A percentile compares a stretch with the other conserved stretches of the same genome.
phyloP scores from a whole-genome alignment of 495 filamentous ascomycete species.

The Neurospora sp. region DNA sequence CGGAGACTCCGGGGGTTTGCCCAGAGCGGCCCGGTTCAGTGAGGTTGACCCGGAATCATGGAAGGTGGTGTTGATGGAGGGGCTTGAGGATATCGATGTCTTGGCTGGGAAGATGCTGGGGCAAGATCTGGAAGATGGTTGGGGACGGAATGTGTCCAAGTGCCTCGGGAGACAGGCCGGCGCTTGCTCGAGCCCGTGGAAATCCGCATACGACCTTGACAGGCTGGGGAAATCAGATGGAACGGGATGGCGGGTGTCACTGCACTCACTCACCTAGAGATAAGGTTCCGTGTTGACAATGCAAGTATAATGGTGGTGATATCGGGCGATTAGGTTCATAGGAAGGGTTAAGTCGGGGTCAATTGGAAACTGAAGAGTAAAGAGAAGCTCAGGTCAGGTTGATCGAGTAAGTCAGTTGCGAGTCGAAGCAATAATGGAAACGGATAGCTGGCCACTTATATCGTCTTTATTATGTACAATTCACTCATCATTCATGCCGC shows the following conservation, averaged over 20 bases:
- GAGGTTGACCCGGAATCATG: background rate
- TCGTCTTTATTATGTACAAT: constrained; percentile 2
- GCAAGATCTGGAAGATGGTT: background rate
- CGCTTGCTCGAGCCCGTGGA: background rate
- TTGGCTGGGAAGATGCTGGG: background rate
- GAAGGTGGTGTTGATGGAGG: background rate
- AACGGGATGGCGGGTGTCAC: background rate
- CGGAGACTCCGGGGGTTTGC: background rate
- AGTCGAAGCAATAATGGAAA: constrained; percentile 1
- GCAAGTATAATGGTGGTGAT: background rate
- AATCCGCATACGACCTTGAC: background rate
- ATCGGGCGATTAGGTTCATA: background rate
- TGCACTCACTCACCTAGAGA: background rate
- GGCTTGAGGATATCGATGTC: background rate
- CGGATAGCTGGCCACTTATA: constrained; percentile 19
- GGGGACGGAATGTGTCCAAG: background rate
- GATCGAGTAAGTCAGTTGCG: background rate
- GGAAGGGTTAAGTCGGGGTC: background rate
- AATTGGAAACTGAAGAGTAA: constrained; percentile 6
- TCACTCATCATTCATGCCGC: constrained; percentile 8
- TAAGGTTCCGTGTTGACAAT: background rate
- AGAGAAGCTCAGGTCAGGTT: background rate
- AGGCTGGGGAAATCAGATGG: background rate
- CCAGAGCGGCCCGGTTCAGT: background rate
- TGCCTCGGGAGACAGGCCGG: background rate